Conservation (phyloP, 2,329 filamentous ascomycete species). For the Xylariaceae sp. region DNA sequence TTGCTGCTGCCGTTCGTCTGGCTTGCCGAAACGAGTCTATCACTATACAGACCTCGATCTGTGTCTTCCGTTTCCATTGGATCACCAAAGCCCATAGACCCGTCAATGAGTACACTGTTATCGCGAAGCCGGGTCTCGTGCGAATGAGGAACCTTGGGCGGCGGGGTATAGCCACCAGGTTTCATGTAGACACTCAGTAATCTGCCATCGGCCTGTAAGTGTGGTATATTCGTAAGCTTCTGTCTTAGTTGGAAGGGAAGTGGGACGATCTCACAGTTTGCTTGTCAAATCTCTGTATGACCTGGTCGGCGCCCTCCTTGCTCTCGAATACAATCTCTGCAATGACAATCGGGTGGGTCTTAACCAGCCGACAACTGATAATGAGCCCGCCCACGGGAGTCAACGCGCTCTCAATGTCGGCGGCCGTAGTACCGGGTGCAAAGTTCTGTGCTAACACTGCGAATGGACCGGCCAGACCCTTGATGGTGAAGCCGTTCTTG, state of each 20-base stretch:
- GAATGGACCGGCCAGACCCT: constrained; percentile 68
- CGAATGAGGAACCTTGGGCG: constrained; percentile 33
- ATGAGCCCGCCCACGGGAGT: constrained; percentile 68
- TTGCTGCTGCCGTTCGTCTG: constrained; percentile 21
- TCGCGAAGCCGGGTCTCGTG: constrained; percentile 31
- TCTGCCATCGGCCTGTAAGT: constrained; percentile 64
- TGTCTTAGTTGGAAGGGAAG: constrained; percentile 1
- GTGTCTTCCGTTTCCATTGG: constrained; percentile 39
- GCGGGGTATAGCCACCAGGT: constrained; percentile 40
- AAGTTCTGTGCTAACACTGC: constrained; percentile 77
- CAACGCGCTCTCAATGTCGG: constrained; percentile 80
- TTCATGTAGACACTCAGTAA: constrained; percentile 71
- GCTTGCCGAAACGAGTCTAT: constrained; percentile 37
- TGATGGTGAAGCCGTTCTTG: constrained; percentile 59
- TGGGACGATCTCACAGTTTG: constrained; percentile 57
- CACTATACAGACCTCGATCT: constrained; percentile 49
- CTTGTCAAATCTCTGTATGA: constrained; percentile 73
- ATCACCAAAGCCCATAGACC: constrained; percentile 51
- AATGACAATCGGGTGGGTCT: constrained; percentile 66
- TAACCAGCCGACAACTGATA: constrained; percentile 62
- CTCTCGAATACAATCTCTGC: constrained; percentile 73
- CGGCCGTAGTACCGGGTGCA: constrained; percentile 73
- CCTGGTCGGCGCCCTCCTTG: constrained; percentile 67
- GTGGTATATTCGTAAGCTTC: background rate
- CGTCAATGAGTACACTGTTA: constrained; percentile 47